Evolutionary conservation across 148 eudicot genomes (phyloP).

Genomic region (Rhododendron molle): DNA sequence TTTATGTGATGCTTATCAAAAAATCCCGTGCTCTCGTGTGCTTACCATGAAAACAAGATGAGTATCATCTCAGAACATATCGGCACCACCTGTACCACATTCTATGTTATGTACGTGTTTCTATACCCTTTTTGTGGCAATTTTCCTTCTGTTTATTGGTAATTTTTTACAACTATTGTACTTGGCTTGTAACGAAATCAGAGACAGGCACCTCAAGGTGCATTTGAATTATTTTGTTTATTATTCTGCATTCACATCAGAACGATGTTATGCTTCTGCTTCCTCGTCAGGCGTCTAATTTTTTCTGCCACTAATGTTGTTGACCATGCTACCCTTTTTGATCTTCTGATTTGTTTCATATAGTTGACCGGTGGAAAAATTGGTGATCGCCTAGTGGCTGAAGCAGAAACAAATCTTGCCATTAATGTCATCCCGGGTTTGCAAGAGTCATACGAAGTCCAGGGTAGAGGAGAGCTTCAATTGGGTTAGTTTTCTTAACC

Average conservation of each 20-base stretch:
- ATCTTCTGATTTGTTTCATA: slow-evolving; percentile 16
- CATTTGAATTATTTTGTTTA: neutral
- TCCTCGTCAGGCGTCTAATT: neutral
- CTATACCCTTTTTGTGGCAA: neutral
- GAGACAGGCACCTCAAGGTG: neutral
- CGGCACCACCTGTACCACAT: neutral
- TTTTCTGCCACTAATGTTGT: neutral
- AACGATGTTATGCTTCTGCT: neutral
- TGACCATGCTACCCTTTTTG: neutral
- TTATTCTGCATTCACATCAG: neutral
- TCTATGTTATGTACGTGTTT: neutral
- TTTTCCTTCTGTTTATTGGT: neutral
- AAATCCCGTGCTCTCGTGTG: neutral
- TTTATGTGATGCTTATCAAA: neutral
- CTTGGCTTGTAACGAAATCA: neutral
- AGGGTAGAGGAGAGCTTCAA: slow-evolving; percentile 99
- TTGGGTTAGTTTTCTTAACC: slow-evolving; percentile 50
- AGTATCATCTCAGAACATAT: neutral
- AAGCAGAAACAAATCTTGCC: slow-evolving; percentile 98
- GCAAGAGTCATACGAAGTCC: slow-evolving; percentile 94
- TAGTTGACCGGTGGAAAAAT: slow-evolving; percentile 99
- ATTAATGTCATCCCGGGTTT: slow-evolving; percentile 88
- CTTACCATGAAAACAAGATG: neutral
- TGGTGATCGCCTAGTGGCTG: slow-evolving; percentile 91
- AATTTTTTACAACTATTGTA: neutral